These are phyloP conservation scores for Penicillium bialowiezense DNA, from an alignment of 495 filamentous ascomycete species.

Conservation along the genomic window DNA sequence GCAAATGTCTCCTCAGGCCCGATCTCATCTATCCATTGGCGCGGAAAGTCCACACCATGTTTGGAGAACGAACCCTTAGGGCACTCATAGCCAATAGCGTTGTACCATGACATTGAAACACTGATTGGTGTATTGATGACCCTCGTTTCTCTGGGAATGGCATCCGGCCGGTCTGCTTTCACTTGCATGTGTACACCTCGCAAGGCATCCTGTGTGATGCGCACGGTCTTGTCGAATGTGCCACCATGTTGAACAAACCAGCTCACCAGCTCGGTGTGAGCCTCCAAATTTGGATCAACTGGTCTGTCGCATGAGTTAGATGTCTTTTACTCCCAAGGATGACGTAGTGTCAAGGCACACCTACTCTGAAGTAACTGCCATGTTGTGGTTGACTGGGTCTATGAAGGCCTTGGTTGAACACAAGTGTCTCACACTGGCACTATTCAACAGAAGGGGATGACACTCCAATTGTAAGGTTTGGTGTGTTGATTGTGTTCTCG, in stretches of 20 bases:
- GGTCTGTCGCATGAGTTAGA: constrained; percentile 5
- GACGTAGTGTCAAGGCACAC: background rate
- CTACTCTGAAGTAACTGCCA: constrained; percentile 4
- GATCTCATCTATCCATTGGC: constrained; percentile 32
- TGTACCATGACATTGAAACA: constrained; percentile 52
- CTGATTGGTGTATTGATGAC: constrained; percentile 45
- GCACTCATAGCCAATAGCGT: constrained; percentile 37
- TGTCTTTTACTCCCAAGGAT: background rate
- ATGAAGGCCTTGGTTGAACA: background rate
- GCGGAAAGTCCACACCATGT: constrained; percentile 35
- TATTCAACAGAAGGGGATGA: background rate
- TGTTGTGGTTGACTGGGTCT: background rate
- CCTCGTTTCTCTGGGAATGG: constrained; percentile 30
- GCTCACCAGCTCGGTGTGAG: constrained; percentile 31
- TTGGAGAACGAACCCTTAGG: constrained; percentile 25
- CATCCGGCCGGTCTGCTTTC: constrained; percentile 21
- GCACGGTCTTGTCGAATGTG: constrained; percentile 36
- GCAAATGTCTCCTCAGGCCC: constrained; percentile 37
- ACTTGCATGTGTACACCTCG: constrained; percentile 49
- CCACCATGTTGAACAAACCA: constrained; percentile 46
- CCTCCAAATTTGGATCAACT: constrained; percentile 20
- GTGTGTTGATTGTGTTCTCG: constrained; percentile 1
- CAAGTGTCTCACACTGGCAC: background rate
- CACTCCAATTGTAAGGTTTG: background rate
- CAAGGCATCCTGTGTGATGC: constrained; percentile 37